phyloP scores from a whole-genome alignment of 495 filamentous ascomycete genomes.

The Trichoderma parareesei region DNA sequence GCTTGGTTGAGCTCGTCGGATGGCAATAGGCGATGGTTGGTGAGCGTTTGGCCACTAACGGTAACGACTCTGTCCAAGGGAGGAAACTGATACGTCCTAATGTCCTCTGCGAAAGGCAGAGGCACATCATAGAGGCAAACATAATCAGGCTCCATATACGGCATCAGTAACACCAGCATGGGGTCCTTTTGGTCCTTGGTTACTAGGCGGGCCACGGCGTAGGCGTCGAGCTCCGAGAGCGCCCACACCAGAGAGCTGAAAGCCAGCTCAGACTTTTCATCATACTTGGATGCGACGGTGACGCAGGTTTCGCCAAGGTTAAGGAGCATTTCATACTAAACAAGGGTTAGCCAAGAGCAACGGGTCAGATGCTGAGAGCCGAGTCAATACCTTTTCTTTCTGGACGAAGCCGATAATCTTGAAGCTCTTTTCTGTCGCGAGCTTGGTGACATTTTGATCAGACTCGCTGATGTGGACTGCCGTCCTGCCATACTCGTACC shows the following conservation, averaged over 20 bases:
- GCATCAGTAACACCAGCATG: constrained; percentile 72
- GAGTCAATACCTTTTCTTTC: constrained; percentile 51
- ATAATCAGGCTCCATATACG: constrained; percentile 66
- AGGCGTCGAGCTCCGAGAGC: constrained; percentile 75
- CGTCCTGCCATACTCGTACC: constrained; percentile 89
- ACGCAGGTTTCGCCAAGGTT: constrained; percentile 71
- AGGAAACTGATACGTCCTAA: constrained; percentile 81
- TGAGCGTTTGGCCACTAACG: constrained; percentile 74
- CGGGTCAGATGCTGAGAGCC: not conserved
- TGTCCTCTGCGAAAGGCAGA: constrained; percentile 90
- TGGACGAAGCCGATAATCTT: constrained; percentile 83
- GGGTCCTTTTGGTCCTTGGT: constrained; percentile 71
- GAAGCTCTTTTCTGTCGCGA: constrained; percentile 66
- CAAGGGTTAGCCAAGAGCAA: constrained; percentile 14
- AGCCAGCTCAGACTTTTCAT: constrained; percentile 68
- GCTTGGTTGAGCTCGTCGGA: constrained; percentile 60
- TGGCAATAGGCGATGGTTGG: constrained; percentile 81
- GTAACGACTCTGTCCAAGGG: constrained; percentile 84
- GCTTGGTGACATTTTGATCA: constrained; percentile 71
- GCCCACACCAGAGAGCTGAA: constrained; percentile 87
- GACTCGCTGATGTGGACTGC: constrained; percentile 80
- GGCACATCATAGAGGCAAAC: constrained; percentile 89
- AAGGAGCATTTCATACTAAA: constrained; percentile 75
- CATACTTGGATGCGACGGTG: constrained; percentile 62
- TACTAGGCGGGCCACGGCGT: constrained; percentile 81